Evolutionary conservation across 164 flowering plant genomes (phyloP).

Genomic region (Akebia trifoliata): DNA sequence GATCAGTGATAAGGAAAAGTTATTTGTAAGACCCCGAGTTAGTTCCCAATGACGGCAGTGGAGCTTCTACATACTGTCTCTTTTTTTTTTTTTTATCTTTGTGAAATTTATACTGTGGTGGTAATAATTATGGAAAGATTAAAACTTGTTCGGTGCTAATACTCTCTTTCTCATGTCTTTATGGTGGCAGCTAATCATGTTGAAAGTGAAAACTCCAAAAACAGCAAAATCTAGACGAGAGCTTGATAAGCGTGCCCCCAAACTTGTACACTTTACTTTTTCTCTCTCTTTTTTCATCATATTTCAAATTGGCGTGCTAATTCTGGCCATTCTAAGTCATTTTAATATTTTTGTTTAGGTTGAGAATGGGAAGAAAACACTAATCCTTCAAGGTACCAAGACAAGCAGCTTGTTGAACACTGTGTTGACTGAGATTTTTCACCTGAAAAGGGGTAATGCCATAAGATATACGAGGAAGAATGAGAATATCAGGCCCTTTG

Average conservation of each 20-base stretch:
- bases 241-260: constrained; percentile 51
- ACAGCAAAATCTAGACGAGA: constrained; percentile 34
- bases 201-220: constrained; percentile 32
- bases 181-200: constrained; percentile 23
- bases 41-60: too few species aligned
- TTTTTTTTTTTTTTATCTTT: too few species aligned
- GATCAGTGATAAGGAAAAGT: too few species aligned
- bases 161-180: constrained; percentile 3
- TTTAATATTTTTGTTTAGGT: constrained; percentile 54
- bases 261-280: constrained; percentile 26
- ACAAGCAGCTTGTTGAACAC: constrained; percentile 64
- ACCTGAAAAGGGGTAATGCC: constrained; percentile 58
- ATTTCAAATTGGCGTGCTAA: neutral
- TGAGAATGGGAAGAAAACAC: constrained; percentile 81
- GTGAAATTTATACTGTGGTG: too few species aligned
- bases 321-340: neutral
- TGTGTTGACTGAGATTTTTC: constrained; percentile 62
- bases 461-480: constrained; percentile 64
- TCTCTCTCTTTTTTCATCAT: neutral
- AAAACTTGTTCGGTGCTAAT: too few species aligned
- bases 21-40: too few species aligned
- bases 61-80: too few species aligned
- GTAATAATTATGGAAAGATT: too few species aligned
- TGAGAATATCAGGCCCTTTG: constrained; percentile 79
- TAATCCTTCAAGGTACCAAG: constrained; percentile 84